These are phyloP conservation scores for Tuber borchii DNA, from an alignment of 495 filamentous ascomycete genomes.

Conservation along the genomic window DNA sequence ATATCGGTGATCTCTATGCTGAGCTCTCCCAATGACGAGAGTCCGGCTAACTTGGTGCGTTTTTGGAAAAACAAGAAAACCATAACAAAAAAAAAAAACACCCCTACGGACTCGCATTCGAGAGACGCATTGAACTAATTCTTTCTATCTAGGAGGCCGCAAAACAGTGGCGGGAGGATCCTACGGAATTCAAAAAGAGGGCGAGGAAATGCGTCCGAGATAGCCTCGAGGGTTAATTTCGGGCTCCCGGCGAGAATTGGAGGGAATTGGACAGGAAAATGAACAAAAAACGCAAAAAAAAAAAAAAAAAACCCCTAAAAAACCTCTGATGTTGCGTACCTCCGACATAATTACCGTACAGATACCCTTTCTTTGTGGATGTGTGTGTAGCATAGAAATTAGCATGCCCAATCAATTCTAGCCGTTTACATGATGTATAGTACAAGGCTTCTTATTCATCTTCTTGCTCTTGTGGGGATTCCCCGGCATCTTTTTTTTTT, in stretches of 20 bases:
- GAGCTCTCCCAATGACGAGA: constrained; percentile 97
- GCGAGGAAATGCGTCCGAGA: constrained; percentile 73
- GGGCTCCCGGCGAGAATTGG: not conserved
- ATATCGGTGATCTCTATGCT: constrained; percentile 99
- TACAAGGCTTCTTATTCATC: not conserved
- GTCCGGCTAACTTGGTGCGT: constrained; percentile 73
- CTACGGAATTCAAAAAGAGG: constrained; percentile 75
- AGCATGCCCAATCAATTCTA: not conserved
- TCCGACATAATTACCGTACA: not conserved
- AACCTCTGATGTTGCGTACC: not conserved
- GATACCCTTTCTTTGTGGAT: not conserved
- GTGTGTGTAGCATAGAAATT: not conserved
- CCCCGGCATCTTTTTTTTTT: not conserved
- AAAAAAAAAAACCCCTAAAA: not conserved
- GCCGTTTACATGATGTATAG: not conserved
- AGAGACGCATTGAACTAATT: constrained; percentile 15
- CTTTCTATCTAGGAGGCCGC: constrained; percentile 63
- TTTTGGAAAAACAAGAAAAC: constrained; percentile 9
- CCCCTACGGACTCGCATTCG: not conserved
- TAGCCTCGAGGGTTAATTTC: constrained; percentile 49
- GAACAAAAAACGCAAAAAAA: not conserved
- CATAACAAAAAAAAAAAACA: constrained; percentile 2
- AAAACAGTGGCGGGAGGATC: constrained; percentile 92
- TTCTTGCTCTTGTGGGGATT: not conserved
- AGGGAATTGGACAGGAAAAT: not conserved